Base-by-base conservation (phyloP, 2,329 filamentous ascomycete genomes). In the Alternaria burnsii region DNA sequence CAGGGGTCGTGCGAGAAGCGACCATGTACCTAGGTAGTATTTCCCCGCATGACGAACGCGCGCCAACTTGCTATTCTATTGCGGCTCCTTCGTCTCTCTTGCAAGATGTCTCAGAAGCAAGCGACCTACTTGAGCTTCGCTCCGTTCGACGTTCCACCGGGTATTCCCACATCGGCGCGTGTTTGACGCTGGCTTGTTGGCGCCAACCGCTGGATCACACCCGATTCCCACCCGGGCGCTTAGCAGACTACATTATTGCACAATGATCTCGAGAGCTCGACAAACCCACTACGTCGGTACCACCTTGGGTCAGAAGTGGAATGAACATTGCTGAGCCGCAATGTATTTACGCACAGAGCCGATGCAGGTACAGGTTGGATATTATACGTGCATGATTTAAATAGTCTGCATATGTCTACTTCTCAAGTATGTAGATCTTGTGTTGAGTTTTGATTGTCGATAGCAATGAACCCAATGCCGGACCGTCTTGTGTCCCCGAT, bases 211-310 rank as follows among this genome's bases (percentile, higher is more conserved):
- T 57, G 48, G 48, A 55, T 30, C 43, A 44, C 36, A 40, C 38
- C 47, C 43, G n/a, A 34, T 38, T 41, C 51, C 54, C 38, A 53
- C 32, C 56, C 52, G 43, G 52, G 60, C 60, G 56, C 60, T 60
- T 54, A 60, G 32, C 47, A 32, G 20, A 44, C 41, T 38, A 43
- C 52, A 26, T 34, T 46, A 60, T 62, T 62, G 60, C 34, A 57
- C 52, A 26, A 43, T 18, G 42, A 41, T 5, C 18, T 24, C 22
- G 38, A 56, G 32, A 52, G 47, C 22, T 22, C n/a, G 4, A 44
- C 20, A 42, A 18, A n/a, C 40, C 46, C 52, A 43, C 11, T 24
- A 36, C 32, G 9, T 50, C 48, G 52, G 56, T 32, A 32, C 11
- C 30, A 10, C 30, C 30, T 10, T 32, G 30, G 11, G 11, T 32